A percentile compares a stretch with the other conserved stretches of the same genome.
Conservation (phyloP, 2,329 filamentous ascomycete genomes). For the Phaeosphaeria sp. region DNA sequence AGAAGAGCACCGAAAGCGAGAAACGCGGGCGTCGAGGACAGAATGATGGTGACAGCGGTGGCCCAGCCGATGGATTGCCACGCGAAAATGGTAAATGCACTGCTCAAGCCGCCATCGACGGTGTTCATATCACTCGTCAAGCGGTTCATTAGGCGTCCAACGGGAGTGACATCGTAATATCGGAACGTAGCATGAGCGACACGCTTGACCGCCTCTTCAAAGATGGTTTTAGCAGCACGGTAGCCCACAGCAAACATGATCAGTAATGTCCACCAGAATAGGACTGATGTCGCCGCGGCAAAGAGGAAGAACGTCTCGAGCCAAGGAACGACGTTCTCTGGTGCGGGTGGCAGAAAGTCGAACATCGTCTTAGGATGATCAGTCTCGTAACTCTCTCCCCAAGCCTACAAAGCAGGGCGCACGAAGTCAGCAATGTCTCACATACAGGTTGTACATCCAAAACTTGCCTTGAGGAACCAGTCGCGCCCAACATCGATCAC, state of each 20-base stretch:
- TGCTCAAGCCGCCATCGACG: constrained; percentile 83
- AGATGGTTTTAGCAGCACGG: constrained; percentile 76
- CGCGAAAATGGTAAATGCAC: constrained; percentile 73
- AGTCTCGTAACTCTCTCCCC: constrained; percentile 76
- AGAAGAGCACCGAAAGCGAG: constrained; percentile 73
- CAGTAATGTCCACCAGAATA: constrained; percentile 66
- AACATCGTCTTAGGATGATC: constrained; percentile 37
- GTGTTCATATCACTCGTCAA: constrained; percentile 90
- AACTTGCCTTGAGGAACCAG: constrained; percentile 74
- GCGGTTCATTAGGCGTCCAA: constrained; percentile 89
- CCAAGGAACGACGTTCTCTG: constrained; percentile 74
- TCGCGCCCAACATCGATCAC: constrained; percentile 69
- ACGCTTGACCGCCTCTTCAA: constrained; percentile 72
- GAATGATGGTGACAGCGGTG: constrained; percentile 78
- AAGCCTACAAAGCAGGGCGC: constrained; percentile 53
- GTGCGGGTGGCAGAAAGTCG: constrained; percentile 68
- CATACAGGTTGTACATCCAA: too few species aligned
- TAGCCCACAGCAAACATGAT: constrained; percentile 81
- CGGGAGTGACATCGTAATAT: constrained; percentile 89
- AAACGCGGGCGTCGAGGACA: constrained; percentile 78
- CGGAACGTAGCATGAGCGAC: constrained; percentile 84
- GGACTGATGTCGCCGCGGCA: constrained; percentile 39
- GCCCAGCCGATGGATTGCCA: constrained; percentile 75
- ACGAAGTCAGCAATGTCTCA: too few species aligned
- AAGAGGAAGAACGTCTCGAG: constrained; percentile 72